Base-by-base conservation (phyloP, 768 basidiomycete genomes). In the Tulasnella sp. region DNA sequence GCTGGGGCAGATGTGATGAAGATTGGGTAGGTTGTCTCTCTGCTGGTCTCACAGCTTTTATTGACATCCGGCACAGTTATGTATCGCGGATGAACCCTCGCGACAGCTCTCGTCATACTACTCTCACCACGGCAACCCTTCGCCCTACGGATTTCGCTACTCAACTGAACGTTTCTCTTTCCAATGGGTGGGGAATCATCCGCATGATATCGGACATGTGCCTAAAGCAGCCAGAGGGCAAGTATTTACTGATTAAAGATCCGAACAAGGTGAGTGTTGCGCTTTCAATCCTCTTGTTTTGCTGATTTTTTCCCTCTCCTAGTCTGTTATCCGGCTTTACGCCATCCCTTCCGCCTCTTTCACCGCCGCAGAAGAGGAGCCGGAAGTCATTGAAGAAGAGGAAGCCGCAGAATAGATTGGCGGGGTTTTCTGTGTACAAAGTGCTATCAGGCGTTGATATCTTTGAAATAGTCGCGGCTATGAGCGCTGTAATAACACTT, bases 181-280 rank as follows among this genome's bases (percentile, higher is more conserved):
- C 86, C 32, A 98, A 98, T 67, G 96, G 96, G 9, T 99, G 96
- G 96, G 96, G 96, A 54, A 97, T 99, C 65, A 89, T 98, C 31
- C 78, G 96, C 59, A 94, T 88, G 11, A 83, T 99, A 59, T 85
- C 88, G 27, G 96, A 99, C 66, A 70, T 98, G 59, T 88, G 86
- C 69, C 81, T 96, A 81, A 92, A 93, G 70, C 84, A 92, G 82
- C 89, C 90, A 19, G 94, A 98, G 70, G 96, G 96, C 68, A 96
- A 96, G 69, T 99, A 97, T 67, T 86, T 98, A 12, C 74, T 99
- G 25, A 82, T 99, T 51, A 96, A 94, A 72, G 96, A 99, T 70
- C 94, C 96, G 15, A 98, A 98, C 77, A 90, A 81, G 81, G 93
- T 94, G 12, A 49, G 34, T 11, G 9, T 15, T 46, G 11, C 15